phyloP scores from a whole-genome alignment of 306 rosid genomes.

The Comarum palustre region DNA sequence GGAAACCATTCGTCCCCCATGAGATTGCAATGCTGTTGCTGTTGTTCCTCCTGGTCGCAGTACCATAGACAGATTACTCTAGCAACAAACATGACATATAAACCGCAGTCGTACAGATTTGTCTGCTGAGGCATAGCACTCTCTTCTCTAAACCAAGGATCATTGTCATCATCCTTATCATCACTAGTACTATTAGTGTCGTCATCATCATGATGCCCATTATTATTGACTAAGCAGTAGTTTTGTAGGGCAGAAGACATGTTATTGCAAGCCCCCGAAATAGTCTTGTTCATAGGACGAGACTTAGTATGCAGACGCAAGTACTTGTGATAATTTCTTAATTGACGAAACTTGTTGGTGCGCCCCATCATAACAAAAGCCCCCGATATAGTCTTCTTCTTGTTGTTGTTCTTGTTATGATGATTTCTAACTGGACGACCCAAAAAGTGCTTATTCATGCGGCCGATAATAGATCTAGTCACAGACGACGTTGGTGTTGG shows the following conservation, averaged over 20 bases:
- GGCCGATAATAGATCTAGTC: not conserved
- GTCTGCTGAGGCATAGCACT: not conserved
- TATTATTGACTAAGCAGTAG: not conserved
- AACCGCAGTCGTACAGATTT: slow-evolving; percentile 13
- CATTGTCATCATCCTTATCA: slow-evolving; percentile 1
- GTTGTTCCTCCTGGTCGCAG: not conserved
- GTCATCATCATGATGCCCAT: not conserved
- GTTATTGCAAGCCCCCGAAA: not conserved
- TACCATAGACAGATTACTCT: slow-evolving; percentile 14
- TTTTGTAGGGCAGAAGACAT: not conserved
- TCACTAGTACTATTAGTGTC: not conserved
- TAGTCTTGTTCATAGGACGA: not conserved
- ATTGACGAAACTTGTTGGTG: not conserved
- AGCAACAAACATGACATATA: slow-evolving; percentile 14
- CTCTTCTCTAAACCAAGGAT: slow-evolving; percentile 7
- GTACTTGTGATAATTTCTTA: not conserved
- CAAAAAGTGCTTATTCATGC: not conserved
- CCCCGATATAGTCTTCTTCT: not conserved
- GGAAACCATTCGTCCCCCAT: not conserved
- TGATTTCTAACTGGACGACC: not conserved
- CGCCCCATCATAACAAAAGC: not conserved
- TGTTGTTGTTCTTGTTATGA: not conserved
- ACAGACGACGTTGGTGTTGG: not conserved
- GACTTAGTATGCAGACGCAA: not conserved
- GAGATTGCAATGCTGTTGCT: not conserved